phyloP scores from a whole-genome alignment of 2,329 filamentous ascomycete genomes.

The Fusarium liriodendri region DNA sequence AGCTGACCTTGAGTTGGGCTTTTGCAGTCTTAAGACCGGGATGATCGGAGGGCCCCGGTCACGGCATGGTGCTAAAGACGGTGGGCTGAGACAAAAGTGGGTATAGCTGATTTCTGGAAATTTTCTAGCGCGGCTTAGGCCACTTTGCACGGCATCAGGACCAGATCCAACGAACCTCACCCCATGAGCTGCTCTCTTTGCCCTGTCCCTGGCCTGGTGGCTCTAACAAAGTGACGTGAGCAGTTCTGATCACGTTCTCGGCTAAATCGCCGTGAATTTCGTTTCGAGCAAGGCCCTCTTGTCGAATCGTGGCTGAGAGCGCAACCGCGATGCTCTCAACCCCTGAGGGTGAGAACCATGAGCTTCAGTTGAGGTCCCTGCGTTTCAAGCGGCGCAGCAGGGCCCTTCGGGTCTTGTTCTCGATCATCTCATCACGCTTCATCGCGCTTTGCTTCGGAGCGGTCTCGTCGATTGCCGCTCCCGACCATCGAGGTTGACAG shows the following conservation, averaged over 20 bases:
- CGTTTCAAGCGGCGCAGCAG: background rate
- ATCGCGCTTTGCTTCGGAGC: conserved; percentile 1
- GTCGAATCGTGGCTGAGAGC: background rate
- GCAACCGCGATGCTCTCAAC: conserved; percentile 1
- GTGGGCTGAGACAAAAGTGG: conserved; percentile 9
- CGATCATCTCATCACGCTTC: conserved; percentile 9
- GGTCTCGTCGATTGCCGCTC: background rate
- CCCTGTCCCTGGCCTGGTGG: background rate
- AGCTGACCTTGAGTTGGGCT: conserved; percentile 36
- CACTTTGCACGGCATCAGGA: conserved; percentile 12
- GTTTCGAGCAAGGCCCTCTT: background rate
- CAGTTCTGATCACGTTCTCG: background rate
- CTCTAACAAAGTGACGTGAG: conserved; percentile 12
- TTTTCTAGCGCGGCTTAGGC: conserved; percentile 41
- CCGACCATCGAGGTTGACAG: background rate
- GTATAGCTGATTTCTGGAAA: conserved; percentile 39
- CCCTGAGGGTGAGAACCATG: background rate
- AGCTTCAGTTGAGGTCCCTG: background rate
- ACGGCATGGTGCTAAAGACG: background rate
- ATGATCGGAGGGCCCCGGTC: conserved; percentile 9
- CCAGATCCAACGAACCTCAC: conserved; percentile 38
- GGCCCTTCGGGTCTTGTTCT: background rate
- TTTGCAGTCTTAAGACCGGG: conserved; percentile 17
- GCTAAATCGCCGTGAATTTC: background rate
- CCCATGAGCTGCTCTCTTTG: conserved; percentile 18